phyloP scores from a whole-genome alignment of 2,329 filamentous ascomycete species.

The Aspergillus hiratsukae region DNA sequence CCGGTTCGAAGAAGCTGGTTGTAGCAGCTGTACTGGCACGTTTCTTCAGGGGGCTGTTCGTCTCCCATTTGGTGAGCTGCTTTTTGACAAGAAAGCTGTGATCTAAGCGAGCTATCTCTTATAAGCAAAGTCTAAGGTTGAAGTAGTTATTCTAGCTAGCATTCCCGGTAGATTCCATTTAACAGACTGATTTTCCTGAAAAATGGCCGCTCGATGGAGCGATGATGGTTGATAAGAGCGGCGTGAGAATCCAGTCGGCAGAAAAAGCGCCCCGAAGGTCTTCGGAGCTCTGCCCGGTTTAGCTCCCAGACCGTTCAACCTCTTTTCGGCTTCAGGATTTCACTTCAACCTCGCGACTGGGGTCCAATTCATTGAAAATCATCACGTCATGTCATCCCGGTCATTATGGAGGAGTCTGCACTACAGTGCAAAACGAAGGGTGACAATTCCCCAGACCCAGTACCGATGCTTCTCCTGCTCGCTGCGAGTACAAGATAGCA shows the following conservation, averaged over 20 bases:
- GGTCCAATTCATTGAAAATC: neutral
- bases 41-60: no score
- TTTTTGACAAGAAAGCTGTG: neutral
- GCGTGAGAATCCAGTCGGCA: conserved; percentile 1
- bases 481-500: conserved; percentile 36
- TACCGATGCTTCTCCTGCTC: conserved; percentile 52
- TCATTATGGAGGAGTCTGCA: conserved; percentile 35
- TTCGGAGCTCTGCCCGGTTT: neutral
- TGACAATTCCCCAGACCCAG: conserved; percentile 23
- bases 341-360: neutral
- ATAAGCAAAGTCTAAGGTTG: neutral
- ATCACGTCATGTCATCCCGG: conserved; percentile 29
- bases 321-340: neutral
- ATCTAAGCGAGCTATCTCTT: neutral
- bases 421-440: conserved; percentile 29
- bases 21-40: no score
- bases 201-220: no score
- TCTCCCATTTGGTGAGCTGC: neutral
- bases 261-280: neutral
- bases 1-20: neutral
- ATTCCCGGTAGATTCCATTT: neutral
- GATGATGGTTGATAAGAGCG: neutral
- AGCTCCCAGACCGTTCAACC: neutral
- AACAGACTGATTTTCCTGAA: neutral
- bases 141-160: neutral